Evolutionary conservation across 805 yeast species (phyloP).

Genomic region (Brettanomyces custersianus): DNA sequence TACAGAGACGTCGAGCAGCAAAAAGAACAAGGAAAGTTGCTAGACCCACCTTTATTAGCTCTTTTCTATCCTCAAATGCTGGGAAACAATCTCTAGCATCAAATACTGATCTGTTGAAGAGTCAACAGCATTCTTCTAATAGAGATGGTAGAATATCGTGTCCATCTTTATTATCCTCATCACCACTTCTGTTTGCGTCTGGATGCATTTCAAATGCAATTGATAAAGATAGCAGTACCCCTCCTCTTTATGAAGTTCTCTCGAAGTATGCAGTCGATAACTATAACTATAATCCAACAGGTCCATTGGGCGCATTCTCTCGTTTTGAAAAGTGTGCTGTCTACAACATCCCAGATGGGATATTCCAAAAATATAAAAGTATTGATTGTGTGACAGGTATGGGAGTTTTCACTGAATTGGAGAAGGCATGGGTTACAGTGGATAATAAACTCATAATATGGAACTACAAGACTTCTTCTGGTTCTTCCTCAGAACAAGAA

Average conservation of each 20-base stretch:
- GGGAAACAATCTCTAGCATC: neutral
- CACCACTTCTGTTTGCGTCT: conserved; percentile 51
- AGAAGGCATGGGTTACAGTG: conserved; percentile 77
- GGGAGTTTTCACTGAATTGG: conserved; percentile 77
- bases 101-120: neutral
- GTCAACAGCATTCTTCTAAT: neutral
- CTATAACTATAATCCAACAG: conserved; percentile 41
- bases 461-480: conserved; percentile 47
- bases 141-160: conserved; percentile 26
- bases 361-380: conserved; percentile 62
- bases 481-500: conserved; percentile 38
- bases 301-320: conserved; percentile 45
- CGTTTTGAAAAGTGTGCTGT: conserved; percentile 69
- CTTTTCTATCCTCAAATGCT: neutral
- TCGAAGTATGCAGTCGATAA: conserved; percentile 60
- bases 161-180: conserved; percentile 41
- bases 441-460: conserved; percentile 79
- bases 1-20: conserved; percentile 3
- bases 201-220: conserved; percentile 53
- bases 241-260: conserved; percentile 43
- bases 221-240: conserved; percentile 50
- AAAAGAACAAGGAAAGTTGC: neutral
- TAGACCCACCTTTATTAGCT: neutral
- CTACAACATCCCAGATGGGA: conserved; percentile 70
- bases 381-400: conserved; percentile 61